These are phyloP conservation scores for Gymnopilus dilepis DNA, from an alignment of 768 basidiomycete genomes.

Conservation along the genomic window DNA sequence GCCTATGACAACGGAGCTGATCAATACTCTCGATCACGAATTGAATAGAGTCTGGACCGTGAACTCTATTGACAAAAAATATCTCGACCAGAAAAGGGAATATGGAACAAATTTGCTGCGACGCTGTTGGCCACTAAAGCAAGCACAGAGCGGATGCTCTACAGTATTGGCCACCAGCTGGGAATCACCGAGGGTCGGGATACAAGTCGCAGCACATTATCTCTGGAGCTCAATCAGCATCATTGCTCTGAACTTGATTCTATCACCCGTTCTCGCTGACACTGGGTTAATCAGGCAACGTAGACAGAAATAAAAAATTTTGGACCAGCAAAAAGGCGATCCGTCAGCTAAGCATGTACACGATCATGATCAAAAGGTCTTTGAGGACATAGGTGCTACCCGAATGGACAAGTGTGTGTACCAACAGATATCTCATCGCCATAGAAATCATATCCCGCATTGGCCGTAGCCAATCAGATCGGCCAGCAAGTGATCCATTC, in stretches of 20 bases:
- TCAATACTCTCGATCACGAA: conserved; percentile 4
- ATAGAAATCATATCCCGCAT: conserved; percentile 35
- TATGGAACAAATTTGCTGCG: conserved; percentile 1
- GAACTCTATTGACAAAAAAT: neutral
- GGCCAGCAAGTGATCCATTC: conserved; percentile 23
- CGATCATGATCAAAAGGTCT: neutral
- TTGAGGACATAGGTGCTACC: neutral
- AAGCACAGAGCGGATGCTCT: neutral
- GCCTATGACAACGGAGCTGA: conserved; percentile 26
- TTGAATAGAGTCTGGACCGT: neutral
- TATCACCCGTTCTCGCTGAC: neutral
- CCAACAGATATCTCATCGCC: conserved; percentile 25
- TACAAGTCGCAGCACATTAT: neutral
- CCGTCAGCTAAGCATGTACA: neutral
- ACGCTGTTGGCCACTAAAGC: neutral
- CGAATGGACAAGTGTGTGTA: conserved; percentile 7
- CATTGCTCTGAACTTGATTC: neutral
- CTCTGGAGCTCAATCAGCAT: neutral
- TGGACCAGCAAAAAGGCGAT: neutral
- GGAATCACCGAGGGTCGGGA: conserved; percentile 4
- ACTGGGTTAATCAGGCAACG: neutral
- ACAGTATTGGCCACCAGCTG: neutral
- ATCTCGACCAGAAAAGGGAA: conserved; percentile 3
- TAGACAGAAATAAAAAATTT: neutral
- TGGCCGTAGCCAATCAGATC: conserved; percentile 39